phyloP scores from a whole-genome alignment of 2,329 filamentous ascomycete genomes.

The Trichoderma polysporum region DNA sequence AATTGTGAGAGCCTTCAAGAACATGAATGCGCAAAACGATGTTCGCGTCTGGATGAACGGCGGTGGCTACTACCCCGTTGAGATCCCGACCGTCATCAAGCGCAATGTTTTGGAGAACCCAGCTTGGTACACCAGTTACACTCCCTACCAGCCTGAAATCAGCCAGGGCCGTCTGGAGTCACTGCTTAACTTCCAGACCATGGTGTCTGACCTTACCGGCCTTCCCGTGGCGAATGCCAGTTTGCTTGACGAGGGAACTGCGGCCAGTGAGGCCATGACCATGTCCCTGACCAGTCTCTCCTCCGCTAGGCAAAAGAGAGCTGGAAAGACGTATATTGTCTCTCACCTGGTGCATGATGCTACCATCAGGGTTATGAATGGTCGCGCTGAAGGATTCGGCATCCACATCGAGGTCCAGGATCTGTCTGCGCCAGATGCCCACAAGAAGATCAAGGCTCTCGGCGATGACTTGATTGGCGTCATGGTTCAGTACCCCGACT shows the following conservation, averaged over 20 bases:
- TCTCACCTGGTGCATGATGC: slow-evolving; percentile 81
- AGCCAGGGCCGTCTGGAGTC: slow-evolving; percentile 92
- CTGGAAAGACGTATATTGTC: slow-evolving; percentile 79
- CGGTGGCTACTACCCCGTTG: slow-evolving; percentile 83
- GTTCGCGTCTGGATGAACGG: slow-evolving; percentile 72
- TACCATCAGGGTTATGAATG: slow-evolving; percentile 79
- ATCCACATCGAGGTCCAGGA: slow-evolving; percentile 75
- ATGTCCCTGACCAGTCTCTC: slow-evolving; percentile 79
- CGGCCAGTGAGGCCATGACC: slow-evolving; percentile 94
- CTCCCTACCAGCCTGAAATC: slow-evolving; percentile 95
- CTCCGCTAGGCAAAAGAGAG: slow-evolving; percentile 66
- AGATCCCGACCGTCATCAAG: slow-evolving; percentile 85
- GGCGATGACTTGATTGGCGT: slow-evolving; percentile 85
- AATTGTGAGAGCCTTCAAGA: slow-evolving; percentile 33
- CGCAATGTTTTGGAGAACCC: slow-evolving; percentile 90
- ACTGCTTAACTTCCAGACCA: slow-evolving; percentile 91
- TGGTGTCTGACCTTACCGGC: slow-evolving; percentile 84
- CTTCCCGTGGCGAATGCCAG: slow-evolving; percentile 89
- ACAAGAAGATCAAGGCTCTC: slow-evolving; percentile 66
- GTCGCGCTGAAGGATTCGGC: slow-evolving; percentile 87
- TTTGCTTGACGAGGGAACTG: slow-evolving; percentile 85
- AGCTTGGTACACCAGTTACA: slow-evolving; percentile 97
- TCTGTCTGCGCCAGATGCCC: slow-evolving; percentile 60
- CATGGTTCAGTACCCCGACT: slow-evolving; percentile 93
- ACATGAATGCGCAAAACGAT: slow-evolving; percentile 40